Conservation (phyloP, 2,329 filamentous ascomycete genomes). For the Trichoderma simmonsii region DNA sequence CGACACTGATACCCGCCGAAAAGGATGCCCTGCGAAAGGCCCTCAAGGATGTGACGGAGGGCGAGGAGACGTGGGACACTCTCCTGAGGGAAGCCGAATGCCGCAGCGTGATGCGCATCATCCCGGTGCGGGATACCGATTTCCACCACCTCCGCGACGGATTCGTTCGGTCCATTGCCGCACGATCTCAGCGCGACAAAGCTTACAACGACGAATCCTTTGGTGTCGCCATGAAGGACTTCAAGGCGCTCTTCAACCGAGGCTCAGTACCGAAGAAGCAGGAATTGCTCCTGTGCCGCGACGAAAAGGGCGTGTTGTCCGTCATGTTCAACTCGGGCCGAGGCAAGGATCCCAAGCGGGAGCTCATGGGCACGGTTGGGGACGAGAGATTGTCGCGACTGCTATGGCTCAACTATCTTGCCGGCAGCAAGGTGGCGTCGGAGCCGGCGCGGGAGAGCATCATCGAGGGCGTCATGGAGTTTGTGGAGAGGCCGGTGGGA, state of each 20-base stretch:
- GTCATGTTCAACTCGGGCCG: conserved; percentile 65
- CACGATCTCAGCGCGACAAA: conserved; percentile 58
- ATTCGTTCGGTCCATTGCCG: conserved; percentile 81
- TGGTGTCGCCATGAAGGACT: conserved; percentile 68
- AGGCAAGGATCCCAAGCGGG: conserved; percentile 43
- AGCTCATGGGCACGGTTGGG: conserved; percentile 64
- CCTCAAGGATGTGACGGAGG: conserved; percentile 66
- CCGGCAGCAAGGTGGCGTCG: conserved; percentile 80
- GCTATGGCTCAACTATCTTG: conserved; percentile 88
- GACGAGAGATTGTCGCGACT: conserved; percentile 80
- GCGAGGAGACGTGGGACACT: conserved; percentile 71
- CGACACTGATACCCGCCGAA: conserved; percentile 77
- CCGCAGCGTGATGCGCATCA: conserved; percentile 76
- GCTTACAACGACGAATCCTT: conserved; percentile 70
- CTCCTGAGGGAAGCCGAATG: conserved; percentile 65
- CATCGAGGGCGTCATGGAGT: conserved; percentile 80
- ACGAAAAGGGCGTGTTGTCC: conserved; percentile 61
- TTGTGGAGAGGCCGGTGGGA: conserved; percentile 83
- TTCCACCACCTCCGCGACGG: conserved; percentile 90
- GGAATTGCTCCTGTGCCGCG: conserved; percentile 70
- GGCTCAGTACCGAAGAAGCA: conserved; percentile 77
- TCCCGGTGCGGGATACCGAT: conserved; percentile 90
- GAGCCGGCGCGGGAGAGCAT: conserved; percentile 78
- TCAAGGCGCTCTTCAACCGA: conserved; percentile 78
- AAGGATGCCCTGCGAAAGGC: conserved; percentile 67